Evolutionary conservation across 441 rosid species (phyloP).

Genomic region (Sinapis alba): DNA sequence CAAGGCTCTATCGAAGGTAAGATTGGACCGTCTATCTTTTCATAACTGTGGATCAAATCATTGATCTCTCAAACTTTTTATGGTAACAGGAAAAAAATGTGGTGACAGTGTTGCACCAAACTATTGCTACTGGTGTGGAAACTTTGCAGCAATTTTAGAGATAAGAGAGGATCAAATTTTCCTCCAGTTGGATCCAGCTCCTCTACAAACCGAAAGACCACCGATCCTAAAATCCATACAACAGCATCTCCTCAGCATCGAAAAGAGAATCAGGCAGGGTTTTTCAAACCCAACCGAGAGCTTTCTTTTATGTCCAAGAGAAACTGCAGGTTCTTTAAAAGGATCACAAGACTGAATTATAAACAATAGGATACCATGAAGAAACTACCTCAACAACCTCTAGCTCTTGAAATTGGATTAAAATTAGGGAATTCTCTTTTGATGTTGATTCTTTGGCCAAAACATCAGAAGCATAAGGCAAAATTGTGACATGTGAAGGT

Average conservation of each 20-base stretch:
- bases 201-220: background rate
- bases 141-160: background rate
- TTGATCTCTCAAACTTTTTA: background rate
- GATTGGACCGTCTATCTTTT: background rate
- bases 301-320: conserved; percentile 67
- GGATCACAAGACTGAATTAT: conserved; percentile 14
- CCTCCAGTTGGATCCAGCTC: background rate
- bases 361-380: background rate
- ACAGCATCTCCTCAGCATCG: conserved; percentile 44
- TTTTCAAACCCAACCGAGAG: conserved; percentile 62
- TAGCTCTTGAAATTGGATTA: conserved; percentile 49
- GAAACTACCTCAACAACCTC: conserved; percentile 62
- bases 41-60: background rate
- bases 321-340: conserved; percentile 45
- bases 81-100: background rate
- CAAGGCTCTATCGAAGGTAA: background rate
- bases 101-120: background rate
- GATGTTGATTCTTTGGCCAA: conserved; percentile 37
- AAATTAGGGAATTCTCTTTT: conserved; percentile 29
- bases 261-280: conserved; percentile 62
- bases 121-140: background rate
- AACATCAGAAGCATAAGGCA: conserved; percentile 44
- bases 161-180: background rate
- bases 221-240: background rate
- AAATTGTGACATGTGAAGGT: conserved; percentile 55